Evolutionary conservation across 768 basidiomycete genomes (phyloP).

Genomic region (Leccinum sublutescens): DNA sequence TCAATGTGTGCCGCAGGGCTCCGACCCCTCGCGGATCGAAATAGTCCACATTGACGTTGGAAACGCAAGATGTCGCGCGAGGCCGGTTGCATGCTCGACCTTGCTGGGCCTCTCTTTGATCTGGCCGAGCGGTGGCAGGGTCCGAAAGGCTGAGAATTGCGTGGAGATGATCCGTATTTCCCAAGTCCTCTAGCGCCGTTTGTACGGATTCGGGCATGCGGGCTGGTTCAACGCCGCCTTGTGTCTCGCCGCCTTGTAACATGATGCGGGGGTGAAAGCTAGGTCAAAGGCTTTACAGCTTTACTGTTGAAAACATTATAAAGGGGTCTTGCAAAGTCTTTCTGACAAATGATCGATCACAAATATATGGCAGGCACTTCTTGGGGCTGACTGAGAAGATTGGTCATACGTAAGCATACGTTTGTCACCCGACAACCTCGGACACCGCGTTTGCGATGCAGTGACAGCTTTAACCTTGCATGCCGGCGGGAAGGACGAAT

Average conservation of each 20-base stretch:
- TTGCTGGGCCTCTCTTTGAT: background rate
- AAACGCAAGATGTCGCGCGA: slow-evolving; percentile 14
- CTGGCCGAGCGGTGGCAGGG: background rate
- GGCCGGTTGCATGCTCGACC: background rate
- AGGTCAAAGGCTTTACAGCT: too few relatives aligned
- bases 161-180: slow-evolving; percentile 16
- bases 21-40: slow-evolving; percentile 55
- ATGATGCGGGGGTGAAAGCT: slow-evolving; percentile 5
- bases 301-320: background rate
- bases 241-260: slow-evolving; percentile 1
- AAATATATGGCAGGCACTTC: background rate
- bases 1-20: slow-evolving; percentile 19
- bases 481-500: background rate
- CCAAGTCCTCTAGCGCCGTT: slow-evolving; percentile 5
- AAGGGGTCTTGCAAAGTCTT: slow-evolving; percentile 3
- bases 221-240: background rate
- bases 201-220: slow-evolving; percentile 1
- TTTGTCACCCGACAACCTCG: background rate
- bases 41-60: slow-evolving; percentile 43
- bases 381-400: background rate
- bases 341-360: slow-evolving; percentile 15
- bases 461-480: too few relatives aligned
- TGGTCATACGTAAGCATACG: slow-evolving; percentile 5
- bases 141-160: slow-evolving; percentile 8
- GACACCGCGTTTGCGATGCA: background rate